Conservation (phyloP, 73 alveolate species). For the Tetrahymena elliotti region DNA sequence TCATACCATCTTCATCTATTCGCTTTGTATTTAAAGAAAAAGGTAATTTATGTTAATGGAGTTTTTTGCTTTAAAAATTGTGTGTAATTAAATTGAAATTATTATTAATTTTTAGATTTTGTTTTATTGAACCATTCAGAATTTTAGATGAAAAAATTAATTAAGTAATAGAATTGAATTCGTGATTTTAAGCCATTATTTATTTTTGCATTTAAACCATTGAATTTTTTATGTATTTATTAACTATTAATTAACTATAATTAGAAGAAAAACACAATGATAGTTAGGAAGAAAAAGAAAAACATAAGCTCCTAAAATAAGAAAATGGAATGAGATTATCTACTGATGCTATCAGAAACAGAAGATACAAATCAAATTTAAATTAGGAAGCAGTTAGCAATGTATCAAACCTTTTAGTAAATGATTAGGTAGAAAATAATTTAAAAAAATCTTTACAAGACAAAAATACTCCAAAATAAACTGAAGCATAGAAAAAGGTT, state of each 20-base stretch:
- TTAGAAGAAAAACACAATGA: background rate
- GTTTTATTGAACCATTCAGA: background rate
- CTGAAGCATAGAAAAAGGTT: background rate
- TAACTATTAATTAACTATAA: too few relatives aligned
- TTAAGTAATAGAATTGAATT: background rate
- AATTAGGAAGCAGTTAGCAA: too few relatives aligned
- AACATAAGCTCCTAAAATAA: background rate
- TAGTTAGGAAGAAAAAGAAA: background rate
- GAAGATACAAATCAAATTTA: background rate
- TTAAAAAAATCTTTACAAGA: background rate
- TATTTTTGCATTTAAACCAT: too few relatives aligned
- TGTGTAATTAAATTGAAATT: too few relatives aligned
- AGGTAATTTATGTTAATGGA: background rate
- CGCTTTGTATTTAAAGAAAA: background rate
- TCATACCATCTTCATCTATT: background rate
- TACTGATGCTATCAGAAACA: background rate
- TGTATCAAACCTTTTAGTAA: background rate
- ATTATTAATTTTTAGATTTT: too few relatives aligned
- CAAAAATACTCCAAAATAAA: background rate
- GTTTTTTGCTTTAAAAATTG: background rate
- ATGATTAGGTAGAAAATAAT: background rate
- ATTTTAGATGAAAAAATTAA: background rate
- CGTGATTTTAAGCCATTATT: too few relatives aligned
- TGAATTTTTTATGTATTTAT: too few relatives aligned
- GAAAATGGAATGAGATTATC: background rate